These are phyloP conservation scores for Fusarium sp. DNA, from an alignment of 2,329 filamentous ascomycete genomes.

Conservation along the genomic window DNA sequence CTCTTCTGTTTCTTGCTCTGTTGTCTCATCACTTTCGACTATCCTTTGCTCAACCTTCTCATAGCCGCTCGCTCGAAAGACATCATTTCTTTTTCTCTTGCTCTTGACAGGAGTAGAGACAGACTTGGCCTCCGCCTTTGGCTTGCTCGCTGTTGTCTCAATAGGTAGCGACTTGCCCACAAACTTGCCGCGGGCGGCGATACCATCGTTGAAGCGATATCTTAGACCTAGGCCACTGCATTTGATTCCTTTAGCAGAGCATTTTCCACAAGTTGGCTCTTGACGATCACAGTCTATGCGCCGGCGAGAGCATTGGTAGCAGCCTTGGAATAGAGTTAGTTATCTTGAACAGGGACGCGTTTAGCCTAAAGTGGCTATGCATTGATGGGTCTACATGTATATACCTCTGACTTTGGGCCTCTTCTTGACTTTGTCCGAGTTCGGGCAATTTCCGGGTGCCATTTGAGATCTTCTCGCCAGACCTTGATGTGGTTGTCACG, in stretches of 20 bases:
- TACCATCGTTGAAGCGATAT: slow-evolving; percentile 46
- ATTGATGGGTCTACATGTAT: not conserved
- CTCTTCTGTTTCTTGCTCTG: not conserved
- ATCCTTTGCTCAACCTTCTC: not conserved
- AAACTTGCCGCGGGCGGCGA: slow-evolving; percentile 43
- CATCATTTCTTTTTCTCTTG: not conserved
- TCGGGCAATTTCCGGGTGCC: slow-evolving; percentile 12
- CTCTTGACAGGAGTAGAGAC: accelerated
- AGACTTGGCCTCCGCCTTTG: accelerated
- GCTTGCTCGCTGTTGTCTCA: not conserved
- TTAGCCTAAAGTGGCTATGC: not conserved
- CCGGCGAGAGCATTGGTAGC: slow-evolving; percentile 45
- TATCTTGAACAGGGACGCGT: not conserved
- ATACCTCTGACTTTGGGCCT: slow-evolving; percentile 41
- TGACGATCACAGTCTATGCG: slow-evolving; percentile 47
- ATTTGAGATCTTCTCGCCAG: not conserved
- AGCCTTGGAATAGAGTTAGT: slow-evolving; percentile 22
- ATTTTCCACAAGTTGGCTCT: slow-evolving; percentile 44
- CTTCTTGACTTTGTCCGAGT: slow-evolving; percentile 26
- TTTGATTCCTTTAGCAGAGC: slow-evolving; percentile 36
- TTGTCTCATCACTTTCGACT: accelerated
- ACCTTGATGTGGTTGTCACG: not conserved
- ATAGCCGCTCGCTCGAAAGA: slow-evolving; percentile 20
- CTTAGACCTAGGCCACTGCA: slow-evolving; percentile 43
- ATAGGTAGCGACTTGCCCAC: slow-evolving; percentile 40